These are phyloP conservation scores for Monascus ruber DNA, from an alignment of 2,329 filamentous ascomycete species.

Conservation along the genomic window DNA sequence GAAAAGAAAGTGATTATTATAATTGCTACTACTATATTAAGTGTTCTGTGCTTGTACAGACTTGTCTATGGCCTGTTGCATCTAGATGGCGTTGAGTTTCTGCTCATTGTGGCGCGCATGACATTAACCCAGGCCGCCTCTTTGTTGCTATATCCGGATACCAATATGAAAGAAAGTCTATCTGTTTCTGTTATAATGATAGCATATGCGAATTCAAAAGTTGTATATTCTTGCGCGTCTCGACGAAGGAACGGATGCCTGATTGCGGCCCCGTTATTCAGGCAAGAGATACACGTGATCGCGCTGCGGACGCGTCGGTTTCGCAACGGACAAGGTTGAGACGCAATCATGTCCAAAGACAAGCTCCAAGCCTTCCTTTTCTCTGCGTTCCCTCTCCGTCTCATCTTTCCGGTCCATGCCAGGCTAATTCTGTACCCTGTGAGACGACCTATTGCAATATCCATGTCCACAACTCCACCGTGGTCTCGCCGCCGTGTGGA, in stretches of 20 bases:
- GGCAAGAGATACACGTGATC: constrained; percentile 16
- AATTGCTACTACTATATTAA: no score
- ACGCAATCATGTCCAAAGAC: no score
- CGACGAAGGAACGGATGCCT: background rate
- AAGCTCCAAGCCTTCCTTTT: no score
- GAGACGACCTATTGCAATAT: no score
- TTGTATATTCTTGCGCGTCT: background rate
- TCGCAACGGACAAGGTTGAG: no score
- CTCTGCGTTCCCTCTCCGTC: no score
- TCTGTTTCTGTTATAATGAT: background rate
- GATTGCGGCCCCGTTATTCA: background rate
- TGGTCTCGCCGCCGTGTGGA: no score
- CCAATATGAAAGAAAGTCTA: background rate
- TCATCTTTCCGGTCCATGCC: no score
- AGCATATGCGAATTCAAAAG: background rate
- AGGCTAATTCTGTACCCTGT: no score
- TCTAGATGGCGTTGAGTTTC: background rate
- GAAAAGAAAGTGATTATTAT: constrained; percentile 27
- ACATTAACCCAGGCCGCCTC: background rate
- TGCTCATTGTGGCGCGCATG: background rate
- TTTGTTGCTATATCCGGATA: background rate
- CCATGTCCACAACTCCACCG: no score
- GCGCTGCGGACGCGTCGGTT: constrained; percentile 20
- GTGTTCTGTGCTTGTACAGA: background rate
- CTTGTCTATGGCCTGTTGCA: background rate